Base-by-base conservation (phyloP, 225 moss, liverwort and hornwort genomes). In the Ulota crispa region DNA sequence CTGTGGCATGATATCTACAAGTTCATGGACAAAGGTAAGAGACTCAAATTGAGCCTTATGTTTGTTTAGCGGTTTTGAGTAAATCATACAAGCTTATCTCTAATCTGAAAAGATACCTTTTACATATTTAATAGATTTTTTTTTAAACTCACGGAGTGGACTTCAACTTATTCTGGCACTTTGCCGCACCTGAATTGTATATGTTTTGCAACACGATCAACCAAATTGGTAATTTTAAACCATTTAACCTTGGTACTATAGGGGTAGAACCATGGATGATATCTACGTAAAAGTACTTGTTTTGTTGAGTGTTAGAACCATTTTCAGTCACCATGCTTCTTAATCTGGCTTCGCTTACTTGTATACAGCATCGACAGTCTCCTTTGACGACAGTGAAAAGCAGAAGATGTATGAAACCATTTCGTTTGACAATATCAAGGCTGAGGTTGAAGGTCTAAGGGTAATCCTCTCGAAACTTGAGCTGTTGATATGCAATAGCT, bases 1-100 rank as follows among this genome's bases (percentile, higher is more conserved):
- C 85, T 99, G 32, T 99, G 94, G 96, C 65, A 87, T 50, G 95
- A 96, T 83, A 89, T 96, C 56, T 43, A 78, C 73, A 99, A 94
- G 86, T 96, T 94, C 72, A 80, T 93, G 72, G 71, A 88, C 64
- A 91, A 92, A 93, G 99, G 99, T 98, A 83, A 50, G 52, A 52
- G 64, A 2, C 62, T 72, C 7, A 11, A 63, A 19, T 12, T 13
- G 66, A 36, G 26, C 11, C 62, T 63, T 55, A 16, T 30, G 6
- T 57, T 79, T 31, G n/a, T 57, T n/a, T n/a, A 54, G 37, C 19
- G 20, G 11, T 79, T 68, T 57, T 69, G 9, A 28, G 39, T 41
- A 56, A 60, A 18, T 6, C n/a, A 16, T 20, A 8, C 39, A 28
- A 28, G 64, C 41, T 31, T 31, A 23, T 70, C 30, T 30, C 14